phyloP scores from a whole-genome alignment of 73 alveolate species.

The Tetrahymena malaccensis region DNA sequence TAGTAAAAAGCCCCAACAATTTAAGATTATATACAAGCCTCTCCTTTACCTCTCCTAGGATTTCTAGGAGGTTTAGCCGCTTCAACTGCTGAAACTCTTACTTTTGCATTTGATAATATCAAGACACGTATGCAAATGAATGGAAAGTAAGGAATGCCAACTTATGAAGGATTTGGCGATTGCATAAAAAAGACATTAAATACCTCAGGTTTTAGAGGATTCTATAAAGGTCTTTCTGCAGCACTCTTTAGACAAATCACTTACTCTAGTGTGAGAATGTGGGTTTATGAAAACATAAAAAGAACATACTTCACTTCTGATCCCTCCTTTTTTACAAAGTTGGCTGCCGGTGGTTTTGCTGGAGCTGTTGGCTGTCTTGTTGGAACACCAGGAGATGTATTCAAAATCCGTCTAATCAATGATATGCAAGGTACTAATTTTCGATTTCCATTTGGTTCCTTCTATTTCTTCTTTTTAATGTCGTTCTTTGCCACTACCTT shows the following conservation, averaged over 20 bases:
- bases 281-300: slow-evolving; percentile 28
- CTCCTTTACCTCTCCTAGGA: slow-evolving; percentile 4
- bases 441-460: neutral
- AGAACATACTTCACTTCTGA: slow-evolving; percentile 5
- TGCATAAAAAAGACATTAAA: neutral
- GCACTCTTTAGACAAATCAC: slow-evolving; percentile 30
- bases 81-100: slow-evolving; percentile 27
- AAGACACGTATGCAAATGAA: slow-evolving; percentile 39
- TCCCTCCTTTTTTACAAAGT: slow-evolving; percentile 1
- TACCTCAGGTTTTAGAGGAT: slow-evolving; percentile 25
- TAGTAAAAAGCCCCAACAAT: neutral
- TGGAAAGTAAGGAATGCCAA: slow-evolving; percentile 43
- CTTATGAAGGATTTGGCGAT: slow-evolving; percentile 16
- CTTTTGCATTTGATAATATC: slow-evolving; percentile 37
- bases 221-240: slow-evolving; percentile 38
- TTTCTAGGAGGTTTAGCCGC: slow-evolving; percentile 40
- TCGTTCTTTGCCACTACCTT: neutral
- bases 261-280: slow-evolving; percentile 29
- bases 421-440: neutral
- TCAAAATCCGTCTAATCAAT: slow-evolving; percentile 32
- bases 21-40: neutral
- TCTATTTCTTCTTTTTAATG: neutral
- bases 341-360: slow-evolving; percentile 20
- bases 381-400: slow-evolving; percentile 50
- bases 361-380: slow-evolving; percentile 29